These are phyloP conservation scores for Ustilago nuda DNA, from an alignment of 1,284 basidiomycete genomes.

Conservation along the genomic window DNA sequence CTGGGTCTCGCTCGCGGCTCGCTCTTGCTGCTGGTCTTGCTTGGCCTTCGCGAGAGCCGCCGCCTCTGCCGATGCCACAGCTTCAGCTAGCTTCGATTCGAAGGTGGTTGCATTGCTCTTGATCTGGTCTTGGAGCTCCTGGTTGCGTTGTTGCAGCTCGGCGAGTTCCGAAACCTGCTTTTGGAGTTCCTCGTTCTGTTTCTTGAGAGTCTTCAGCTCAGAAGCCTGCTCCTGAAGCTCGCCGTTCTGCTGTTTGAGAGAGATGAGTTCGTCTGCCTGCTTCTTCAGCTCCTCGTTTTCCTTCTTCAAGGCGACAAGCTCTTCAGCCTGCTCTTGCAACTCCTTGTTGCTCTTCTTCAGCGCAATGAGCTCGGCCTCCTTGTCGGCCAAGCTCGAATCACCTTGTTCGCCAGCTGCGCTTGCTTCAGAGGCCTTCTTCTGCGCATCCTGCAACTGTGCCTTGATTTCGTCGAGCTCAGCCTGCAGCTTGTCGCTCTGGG, in stretches of 20 bases:
- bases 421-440: constrained; percentile 25
- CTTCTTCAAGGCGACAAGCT: constrained; percentile 9
- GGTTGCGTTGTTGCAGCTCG: constrained; percentile 17
- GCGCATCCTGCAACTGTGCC: constrained; percentile 22
- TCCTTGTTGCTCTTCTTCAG: constrained; percentile 11
- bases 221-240: constrained; percentile 11
- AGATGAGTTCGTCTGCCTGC: constrained; percentile 1
- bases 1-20: constrained; percentile 8
- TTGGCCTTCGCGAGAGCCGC: constrained; percentile 34
- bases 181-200: constrained; percentile 22
- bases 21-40: constrained; percentile 15
- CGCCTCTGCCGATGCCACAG: constrained; percentile 50
- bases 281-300: constrained; percentile 12
- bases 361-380: constrained; percentile 32
- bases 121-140: constrained; percentile 20
- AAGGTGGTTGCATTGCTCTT: constrained; percentile 24
- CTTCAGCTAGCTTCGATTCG: constrained; percentile 36
- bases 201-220: constrained; percentile 9
- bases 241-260: constrained; percentile 3
- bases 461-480: constrained; percentile 28
- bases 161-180: constrained; percentile 10
- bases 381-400: constrained; percentile 31
- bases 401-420: constrained; percentile 26
- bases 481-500: constrained; percentile 31
- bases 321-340: constrained; percentile 14